Percentiles rank a stretch among this genome's conserved stretches.
Conservation (phyloP, 192 early-diverging fungal species). For the Umbelopsis sp. region DNA sequence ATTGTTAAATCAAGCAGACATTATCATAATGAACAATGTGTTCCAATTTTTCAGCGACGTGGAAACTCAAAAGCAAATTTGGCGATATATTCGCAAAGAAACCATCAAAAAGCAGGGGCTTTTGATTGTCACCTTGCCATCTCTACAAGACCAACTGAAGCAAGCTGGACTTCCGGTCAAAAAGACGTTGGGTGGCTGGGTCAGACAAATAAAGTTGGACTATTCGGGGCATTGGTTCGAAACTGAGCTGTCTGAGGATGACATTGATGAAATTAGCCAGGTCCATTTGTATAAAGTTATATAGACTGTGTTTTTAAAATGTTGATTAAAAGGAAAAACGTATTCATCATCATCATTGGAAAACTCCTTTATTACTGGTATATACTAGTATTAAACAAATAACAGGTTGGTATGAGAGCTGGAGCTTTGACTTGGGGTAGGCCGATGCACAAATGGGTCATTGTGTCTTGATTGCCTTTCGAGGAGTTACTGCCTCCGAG, state of each 20-base stretch:
- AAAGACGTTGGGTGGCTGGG: conserved; percentile 46
- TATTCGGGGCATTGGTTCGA: conserved; percentile 44
- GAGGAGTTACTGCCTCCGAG: conserved; percentile 15
- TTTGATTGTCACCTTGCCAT: conserved; percentile 52
- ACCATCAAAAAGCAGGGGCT: conserved; percentile 43
- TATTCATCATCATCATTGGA: conserved; percentile 4
- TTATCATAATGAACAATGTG: conserved; percentile 65
- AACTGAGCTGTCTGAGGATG: conserved; percentile 54
- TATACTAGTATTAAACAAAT: background rate
- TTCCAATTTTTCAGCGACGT: conserved; percentile 60
- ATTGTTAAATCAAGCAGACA: conserved; percentile 48
- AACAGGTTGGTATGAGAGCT: background rate
- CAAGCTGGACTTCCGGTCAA: conserved; percentile 54
- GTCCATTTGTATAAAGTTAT: conserved; percentile 61
- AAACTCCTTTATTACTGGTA: conserved; percentile 10
- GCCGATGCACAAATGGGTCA: background rate
- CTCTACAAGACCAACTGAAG: conserved; percentile 59
- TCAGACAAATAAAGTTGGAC: conserved; percentile 52
- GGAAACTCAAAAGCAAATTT: conserved; percentile 49
- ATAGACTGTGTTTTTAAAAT: conserved; percentile 17
- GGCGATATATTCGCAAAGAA: conserved; percentile 53
- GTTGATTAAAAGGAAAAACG: too few species aligned
- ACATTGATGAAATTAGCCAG: conserved; percentile 52
- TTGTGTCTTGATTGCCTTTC: conserved; percentile 18
- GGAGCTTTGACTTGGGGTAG: background rate